These are phyloP conservation scores for Mortierella polycephala DNA, from an alignment of 371 early-diverging fungal species.

Conservation along the genomic window DNA sequence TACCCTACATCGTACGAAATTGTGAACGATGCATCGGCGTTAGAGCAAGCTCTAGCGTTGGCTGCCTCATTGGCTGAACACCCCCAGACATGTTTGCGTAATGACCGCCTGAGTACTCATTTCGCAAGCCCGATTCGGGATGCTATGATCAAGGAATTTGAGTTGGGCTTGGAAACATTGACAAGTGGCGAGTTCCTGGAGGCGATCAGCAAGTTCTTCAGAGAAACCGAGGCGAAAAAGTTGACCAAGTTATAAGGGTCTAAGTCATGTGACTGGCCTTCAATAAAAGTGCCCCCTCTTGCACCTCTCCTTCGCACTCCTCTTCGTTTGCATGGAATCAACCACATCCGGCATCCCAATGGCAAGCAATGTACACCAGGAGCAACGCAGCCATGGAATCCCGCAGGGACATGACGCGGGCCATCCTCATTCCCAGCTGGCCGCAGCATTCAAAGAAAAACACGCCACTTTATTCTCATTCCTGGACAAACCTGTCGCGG, in stretches of 20 bases:
- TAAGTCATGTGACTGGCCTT: too few species aligned
- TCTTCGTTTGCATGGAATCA: too few species aligned
- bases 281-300: constrained; percentile 7
- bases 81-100: constrained; percentile 59
- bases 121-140: constrained; percentile 39
- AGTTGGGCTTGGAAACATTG: constrained; percentile 49
- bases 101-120: constrained; percentile 53
- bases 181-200: constrained; percentile 52
- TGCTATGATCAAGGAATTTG: constrained; percentile 56
- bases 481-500: constrained; percentile 16
- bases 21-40: constrained; percentile 30
- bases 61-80: constrained; percentile 47
- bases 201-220: constrained; percentile 38
- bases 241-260: constrained; percentile 3
- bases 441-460: constrained; percentile 4
- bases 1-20: constrained; percentile 38
- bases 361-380: neutral
- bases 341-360: neutral
- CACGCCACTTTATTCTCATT: neutral
- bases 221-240: constrained; percentile 3
- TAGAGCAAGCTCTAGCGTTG: constrained; percentile 52
- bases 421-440: constrained; percentile 9
- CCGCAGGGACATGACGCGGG: too few species aligned
- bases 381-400: constrained; percentile 1
- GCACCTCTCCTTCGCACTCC: neutral